Percentiles rank a stretch among this genome's conserved stretches.
phyloP scores from a whole-genome alignment of 805 yeast genomes.

The Vanderwaltozyma polyspora region DNA sequence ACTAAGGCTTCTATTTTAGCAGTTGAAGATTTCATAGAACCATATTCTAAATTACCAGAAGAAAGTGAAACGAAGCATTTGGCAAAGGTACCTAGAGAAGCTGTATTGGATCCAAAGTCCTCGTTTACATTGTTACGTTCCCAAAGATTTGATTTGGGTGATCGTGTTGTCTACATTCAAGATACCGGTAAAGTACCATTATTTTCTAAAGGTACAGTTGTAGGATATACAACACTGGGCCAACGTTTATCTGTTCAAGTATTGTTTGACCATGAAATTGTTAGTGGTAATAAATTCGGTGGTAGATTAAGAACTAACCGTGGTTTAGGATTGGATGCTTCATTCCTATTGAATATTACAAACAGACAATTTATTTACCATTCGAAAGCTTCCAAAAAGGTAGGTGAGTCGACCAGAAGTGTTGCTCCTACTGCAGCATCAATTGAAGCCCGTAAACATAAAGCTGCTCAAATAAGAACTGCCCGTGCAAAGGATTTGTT shows the following conservation, averaged over 20 bases:
- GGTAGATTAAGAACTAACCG: constrained; percentile 70
- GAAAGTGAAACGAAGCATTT: constrained; percentile 43
- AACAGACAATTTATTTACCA: constrained; percentile 67
- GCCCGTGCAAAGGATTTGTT: constrained; percentile 3
- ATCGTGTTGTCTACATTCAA: constrained; percentile 75
- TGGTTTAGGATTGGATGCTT: constrained; percentile 74
- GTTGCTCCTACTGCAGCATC: constrained; percentile 8
- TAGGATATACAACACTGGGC: constrained; percentile 55
- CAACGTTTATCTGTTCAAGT: constrained; percentile 52
- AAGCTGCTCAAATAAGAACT: constrained; percentile 3
- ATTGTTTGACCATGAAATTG: constrained; percentile 70
- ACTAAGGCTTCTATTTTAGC: constrained; percentile 52
- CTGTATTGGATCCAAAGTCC: constrained; percentile 63
- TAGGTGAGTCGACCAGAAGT: constrained; percentile 25
- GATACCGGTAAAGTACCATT: constrained; percentile 84
- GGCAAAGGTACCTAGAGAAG: constrained; percentile 74
- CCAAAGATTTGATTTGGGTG: constrained; percentile 79
- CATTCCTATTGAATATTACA: constrained; percentile 68
- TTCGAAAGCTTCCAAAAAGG: constrained; percentile 45
- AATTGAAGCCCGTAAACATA: constrained; percentile 2
- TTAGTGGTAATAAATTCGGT: constrained; percentile 73
- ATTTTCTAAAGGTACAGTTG: constrained; percentile 83
- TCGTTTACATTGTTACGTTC: constrained; percentile 60
- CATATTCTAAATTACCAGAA: constrained; percentile 35
- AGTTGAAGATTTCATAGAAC: constrained; percentile 51